phyloP scores from a whole-genome alignment of 768 basidiomycete species.

The Neoboletus subvelutipes region DNA sequence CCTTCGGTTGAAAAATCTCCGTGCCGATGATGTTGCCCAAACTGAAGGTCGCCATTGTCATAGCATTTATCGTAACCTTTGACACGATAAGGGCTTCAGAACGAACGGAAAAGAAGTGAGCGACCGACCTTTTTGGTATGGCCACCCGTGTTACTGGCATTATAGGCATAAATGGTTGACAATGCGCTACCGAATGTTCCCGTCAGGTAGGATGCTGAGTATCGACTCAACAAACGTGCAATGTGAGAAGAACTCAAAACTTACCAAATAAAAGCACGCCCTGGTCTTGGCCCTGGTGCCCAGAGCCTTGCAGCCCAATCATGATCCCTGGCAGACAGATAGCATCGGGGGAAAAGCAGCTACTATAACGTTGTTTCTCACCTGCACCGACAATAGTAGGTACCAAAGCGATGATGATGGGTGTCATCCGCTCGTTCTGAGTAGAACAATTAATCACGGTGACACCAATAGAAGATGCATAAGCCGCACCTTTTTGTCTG shows the following conservation, averaged over 20 bases:
- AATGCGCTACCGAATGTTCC: constrained; percentile 61
- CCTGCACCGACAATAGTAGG: constrained; percentile 60
- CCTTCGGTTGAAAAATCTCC: constrained; percentile 61
- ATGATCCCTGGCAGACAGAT: constrained; percentile 39
- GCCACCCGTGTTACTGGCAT: constrained; percentile 61
- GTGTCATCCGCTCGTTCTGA: constrained; percentile 58
- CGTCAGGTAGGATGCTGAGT: constrained; percentile 46
- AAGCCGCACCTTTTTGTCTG: constrained; percentile 53
- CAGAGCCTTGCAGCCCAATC: constrained; percentile 51
- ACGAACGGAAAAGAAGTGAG: not conserved
- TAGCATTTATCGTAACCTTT: constrained; percentile 56
- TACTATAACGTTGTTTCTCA: constrained; percentile 17
- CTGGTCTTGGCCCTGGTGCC: constrained; percentile 33
- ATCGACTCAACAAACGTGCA: not conserved
- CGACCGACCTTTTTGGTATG: constrained; percentile 58
- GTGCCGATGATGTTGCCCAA: constrained; percentile 63
- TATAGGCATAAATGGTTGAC: constrained; percentile 61
- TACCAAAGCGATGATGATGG: constrained; percentile 55
- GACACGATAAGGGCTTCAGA: not conserved
- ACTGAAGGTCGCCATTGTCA: constrained; percentile 55
- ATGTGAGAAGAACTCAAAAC: not conserved
- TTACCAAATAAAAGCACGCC: constrained; percentile 56
- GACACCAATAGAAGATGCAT: not conserved
- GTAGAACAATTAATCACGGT: not conserved
- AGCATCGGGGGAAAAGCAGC: not conserved